Evolutionary conservation across 2,329 filamentous ascomycete genomes (phyloP).

Genomic region (Aspergillus aculeatus): DNA sequence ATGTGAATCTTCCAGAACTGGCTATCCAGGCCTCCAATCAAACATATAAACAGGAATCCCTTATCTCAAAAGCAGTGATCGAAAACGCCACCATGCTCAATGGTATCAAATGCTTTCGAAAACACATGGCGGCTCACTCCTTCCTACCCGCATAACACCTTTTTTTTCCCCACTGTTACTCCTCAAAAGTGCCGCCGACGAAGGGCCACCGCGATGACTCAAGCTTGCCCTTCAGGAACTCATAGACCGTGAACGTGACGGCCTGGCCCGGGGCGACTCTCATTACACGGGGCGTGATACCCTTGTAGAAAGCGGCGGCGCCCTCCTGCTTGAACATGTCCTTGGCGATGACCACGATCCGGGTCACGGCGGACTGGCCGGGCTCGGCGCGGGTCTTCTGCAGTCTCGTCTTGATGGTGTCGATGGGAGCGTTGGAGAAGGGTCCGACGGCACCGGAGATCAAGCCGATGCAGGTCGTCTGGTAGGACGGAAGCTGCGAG

Average conservation of each 20-base stretch:
- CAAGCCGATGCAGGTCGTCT: conserved; percentile 87
- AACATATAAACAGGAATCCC: conserved; percentile 15
- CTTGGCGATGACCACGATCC: conserved; percentile 74
- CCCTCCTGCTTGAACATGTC: conserved; percentile 96
- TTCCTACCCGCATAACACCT: not conserved
- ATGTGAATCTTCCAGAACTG: conserved; percentile 10
- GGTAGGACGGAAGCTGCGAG: conserved; percentile 73
- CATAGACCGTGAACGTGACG: conserved; percentile 73
- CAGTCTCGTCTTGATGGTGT: conserved; percentile 96
- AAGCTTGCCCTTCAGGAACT: conserved; percentile 70
- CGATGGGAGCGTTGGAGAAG: conserved; percentile 93
- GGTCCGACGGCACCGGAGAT: conserved; percentile 94
- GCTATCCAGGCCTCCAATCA: conserved; percentile 8
- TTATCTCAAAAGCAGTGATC: conserved; percentile 17
- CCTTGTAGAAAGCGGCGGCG: conserved; percentile 94
- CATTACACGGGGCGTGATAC: conserved; percentile 97
- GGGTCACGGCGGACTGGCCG: conserved; percentile 74
- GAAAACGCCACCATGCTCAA: conserved; percentile 29
- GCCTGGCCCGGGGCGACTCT: conserved; percentile 93
- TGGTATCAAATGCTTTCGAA: conserved; percentile 29
- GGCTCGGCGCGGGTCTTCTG: conserved; percentile 83
- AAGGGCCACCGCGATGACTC: conserved; percentile 63
- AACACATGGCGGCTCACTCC: conserved; percentile 14
- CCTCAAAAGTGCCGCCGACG: conserved; percentile 65
- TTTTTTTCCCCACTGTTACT: conserved; percentile 39